Evolutionary conservation across 371 early-diverging fungal species (phyloP), one percentile per base, ranked within the genome.

Genomic region (Zopfochytrium polystomum): DNA sequence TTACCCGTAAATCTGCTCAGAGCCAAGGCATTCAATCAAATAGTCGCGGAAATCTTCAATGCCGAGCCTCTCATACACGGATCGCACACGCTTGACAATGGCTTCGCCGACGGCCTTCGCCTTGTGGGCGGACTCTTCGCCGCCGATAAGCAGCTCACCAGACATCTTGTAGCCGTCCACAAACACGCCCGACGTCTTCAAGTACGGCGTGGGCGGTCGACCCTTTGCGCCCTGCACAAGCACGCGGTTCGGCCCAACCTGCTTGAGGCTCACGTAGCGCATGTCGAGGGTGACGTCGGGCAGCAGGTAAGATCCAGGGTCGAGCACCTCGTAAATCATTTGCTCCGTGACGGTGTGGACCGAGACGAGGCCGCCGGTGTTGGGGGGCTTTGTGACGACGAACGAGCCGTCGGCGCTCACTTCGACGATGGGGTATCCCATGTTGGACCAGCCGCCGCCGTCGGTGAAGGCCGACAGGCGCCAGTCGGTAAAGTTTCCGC

Each of bases 401-500:
- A 85, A 87, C 22, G 81, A 74, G 3, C 86, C 89, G 46, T 77
- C 76, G 32, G 45, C 30, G 34, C 72, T 62, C 45, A 86, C 85
- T 54, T 87, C 87, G 3, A 84, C 84, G 53, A 87, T 81, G 9
- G 86, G 89, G 66, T 85, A 88, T 5, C 89, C 88, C 63, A 61
- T 58, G 26, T 64, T 64, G 15, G 54, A 9, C 57, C 58, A 64
- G 22, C 65, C 65, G 11, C 65, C 65, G 34, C 45, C 5, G 3
- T 47, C 31, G 33, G 59, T 52, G 55, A 71, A 72, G 15, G 86
- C 86, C 18, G 77, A 77, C 20, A 81, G 67, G n/a, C 73, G 68
- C 87, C 87, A 88, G 55, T 87, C 89, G 0, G 89, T 87, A 57
- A 87, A 86, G 58, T 88, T 88, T 26, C 89, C 89, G 20, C 89